Conservation (phyloP, 768 basidiomycete species). For the Ramaria rubella region DNA sequence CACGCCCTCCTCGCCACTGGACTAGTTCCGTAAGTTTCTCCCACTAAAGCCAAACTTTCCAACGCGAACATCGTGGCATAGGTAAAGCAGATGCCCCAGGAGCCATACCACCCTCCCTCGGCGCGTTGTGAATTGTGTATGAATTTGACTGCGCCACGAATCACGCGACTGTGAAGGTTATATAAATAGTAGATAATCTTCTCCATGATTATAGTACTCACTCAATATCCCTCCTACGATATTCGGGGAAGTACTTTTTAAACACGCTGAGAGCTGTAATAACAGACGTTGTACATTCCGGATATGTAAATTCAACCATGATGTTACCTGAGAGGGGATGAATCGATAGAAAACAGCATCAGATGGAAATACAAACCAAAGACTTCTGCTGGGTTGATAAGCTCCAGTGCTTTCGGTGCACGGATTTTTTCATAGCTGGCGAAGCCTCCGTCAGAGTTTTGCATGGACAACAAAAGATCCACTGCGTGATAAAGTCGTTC, state of each 20-base stretch:
- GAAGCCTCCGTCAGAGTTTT: constrained; percentile 84
- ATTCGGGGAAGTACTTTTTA: constrained; percentile 68
- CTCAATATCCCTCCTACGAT: constrained; percentile 74
- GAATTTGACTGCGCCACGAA: constrained; percentile 66
- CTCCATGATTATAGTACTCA: too few species aligned
- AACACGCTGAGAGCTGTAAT: constrained; percentile 88
- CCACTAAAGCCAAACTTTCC: constrained; percentile 82
- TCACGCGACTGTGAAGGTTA: constrained; percentile 48
- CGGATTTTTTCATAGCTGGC: constrained; percentile 91
- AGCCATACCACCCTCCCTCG: constrained; percentile 92
- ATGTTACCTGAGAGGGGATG: constrained; percentile 63
- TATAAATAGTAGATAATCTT: too few species aligned
- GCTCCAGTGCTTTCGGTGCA: constrained; percentile 73
- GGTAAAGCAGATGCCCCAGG: constrained; percentile 97
- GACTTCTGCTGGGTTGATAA: constrained; percentile 90
- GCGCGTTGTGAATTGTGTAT: constrained; percentile 72
- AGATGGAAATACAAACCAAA: constrained; percentile 55
- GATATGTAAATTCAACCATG: constrained; percentile 94
- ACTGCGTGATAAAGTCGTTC: constrained; percentile 77
- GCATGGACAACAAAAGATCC: constrained; percentile 78
- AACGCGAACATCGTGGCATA: constrained; percentile 96
- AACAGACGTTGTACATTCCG: constrained; percentile 95
- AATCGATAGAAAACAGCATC: constrained; percentile 6
- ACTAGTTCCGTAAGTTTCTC: constrained; percentile 82
- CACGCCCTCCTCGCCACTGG: constrained; percentile 64